Evolutionary conservation across 2,329 filamentous ascomycete species (phyloP), one percentile per base, ranked within the genome.

Genomic region (Pleoardoris graminearum): DNA sequence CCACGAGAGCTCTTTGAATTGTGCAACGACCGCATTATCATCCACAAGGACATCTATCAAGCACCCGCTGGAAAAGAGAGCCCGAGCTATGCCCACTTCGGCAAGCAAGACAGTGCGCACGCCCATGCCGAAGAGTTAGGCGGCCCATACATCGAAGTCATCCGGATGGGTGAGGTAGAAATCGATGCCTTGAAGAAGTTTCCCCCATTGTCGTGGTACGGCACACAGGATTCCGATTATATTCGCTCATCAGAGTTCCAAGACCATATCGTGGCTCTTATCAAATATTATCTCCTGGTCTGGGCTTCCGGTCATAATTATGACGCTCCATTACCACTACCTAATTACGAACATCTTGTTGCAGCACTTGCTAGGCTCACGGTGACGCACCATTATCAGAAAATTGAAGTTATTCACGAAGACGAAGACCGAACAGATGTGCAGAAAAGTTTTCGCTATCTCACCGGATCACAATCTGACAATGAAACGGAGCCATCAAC

Each of bases 1-100:
- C 52, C 52, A 29, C 47, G 38, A 25, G 23, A 51, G 12, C 43
- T 51, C 27, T 54, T 51, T n/a, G 16, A 42, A 10, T 14, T 37
- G 19, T 32, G 25, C 23, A 33, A 48, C 19, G 22, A 38, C 14
- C 27, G 38, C 25, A 35, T 50, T 23, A 21, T 48, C 33, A 23
- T 51, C 23, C 46, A 44, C 21, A 19, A 30, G 21, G 12, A 27
- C n/a, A 14, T 44, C 3, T 37, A 44, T 37, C 22, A 29, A 4
- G 11, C n/a, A n/a, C 17, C 36, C 3, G 17, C 43, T 10, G 22
- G 6, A 3, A 22, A 14, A n/a, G 30, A 42, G 4, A 35, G 27
- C 19, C 41, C 36, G 1, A 21, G 32, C 6, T 47, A 46, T 25
- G 51, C 41, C 25, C 29, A 33, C 12, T 7, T 41, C 11, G 21